These are phyloP conservation scores for Candida anglica DNA, from an alignment of 805 yeast genomes.

Conservation along the genomic window DNA sequence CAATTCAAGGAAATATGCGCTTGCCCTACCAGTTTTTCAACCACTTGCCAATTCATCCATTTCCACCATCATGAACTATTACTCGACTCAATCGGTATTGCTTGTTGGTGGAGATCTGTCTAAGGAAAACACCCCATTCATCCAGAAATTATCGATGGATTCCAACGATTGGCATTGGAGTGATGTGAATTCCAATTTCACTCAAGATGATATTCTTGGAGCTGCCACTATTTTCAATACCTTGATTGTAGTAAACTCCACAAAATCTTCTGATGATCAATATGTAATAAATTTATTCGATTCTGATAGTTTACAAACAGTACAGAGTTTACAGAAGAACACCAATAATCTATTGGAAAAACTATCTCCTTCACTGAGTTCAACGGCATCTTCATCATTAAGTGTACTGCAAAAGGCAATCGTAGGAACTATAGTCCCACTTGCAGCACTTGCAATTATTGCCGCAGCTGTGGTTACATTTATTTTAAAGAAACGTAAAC, in stretches of 20 bases:
- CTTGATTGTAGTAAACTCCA: slow-evolving; percentile 36
- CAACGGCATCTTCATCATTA: slow-evolving; percentile 1
- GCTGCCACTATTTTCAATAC: slow-evolving; percentile 52
- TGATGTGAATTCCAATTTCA: slow-evolving; percentile 9
- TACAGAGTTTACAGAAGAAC: slow-evolving; percentile 19
- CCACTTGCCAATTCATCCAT: slow-evolving; percentile 17
- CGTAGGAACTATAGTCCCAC: slow-evolving; percentile 36
- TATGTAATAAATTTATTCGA: slow-evolving; percentile 42
- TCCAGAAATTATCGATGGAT: slow-evolving; percentile 34
- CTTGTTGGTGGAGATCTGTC: slow-evolving; percentile 58
- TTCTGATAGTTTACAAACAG: slow-evolving; percentile 26
- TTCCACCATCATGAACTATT: slow-evolving; percentile 26
- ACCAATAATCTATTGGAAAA: not conserved
- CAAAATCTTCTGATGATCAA: slow-evolving; percentile 5
- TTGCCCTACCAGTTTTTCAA: slow-evolving; percentile 52
- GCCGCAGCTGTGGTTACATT: slow-evolving; percentile 11
- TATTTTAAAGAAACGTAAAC: slow-evolving; percentile 16
- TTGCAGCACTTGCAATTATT: slow-evolving; percentile 16
- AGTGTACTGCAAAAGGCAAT: slow-evolving; percentile 18
- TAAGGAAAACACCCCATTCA: slow-evolving; percentile 23
- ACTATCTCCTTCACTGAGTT: not conserved
- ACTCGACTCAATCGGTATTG: slow-evolving; percentile 38
- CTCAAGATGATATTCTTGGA: slow-evolving; percentile 35
- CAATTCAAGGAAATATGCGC: slow-evolving; percentile 50
- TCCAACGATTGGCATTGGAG: slow-evolving; percentile 39